Percentiles rank a stretch among this genome's conserved stretches.
Conservation (phyloP, 2,329 filamentous ascomycete species). For the Dendrostoma leiphaemia region DNA sequence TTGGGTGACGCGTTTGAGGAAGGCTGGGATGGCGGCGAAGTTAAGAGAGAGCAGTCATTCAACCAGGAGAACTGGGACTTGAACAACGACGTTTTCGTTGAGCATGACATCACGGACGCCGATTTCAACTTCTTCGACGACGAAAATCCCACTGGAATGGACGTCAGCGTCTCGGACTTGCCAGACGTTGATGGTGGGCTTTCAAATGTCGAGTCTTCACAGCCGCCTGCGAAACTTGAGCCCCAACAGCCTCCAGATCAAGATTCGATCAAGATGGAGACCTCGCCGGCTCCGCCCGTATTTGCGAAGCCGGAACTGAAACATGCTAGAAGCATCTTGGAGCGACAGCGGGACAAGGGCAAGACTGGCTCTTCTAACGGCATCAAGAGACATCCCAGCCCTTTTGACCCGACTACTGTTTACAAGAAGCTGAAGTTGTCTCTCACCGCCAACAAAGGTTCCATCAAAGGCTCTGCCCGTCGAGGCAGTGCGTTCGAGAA, state of each 20-base stretch:
- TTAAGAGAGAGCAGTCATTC: slow-evolving; percentile 46
- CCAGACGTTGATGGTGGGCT: slow-evolving; percentile 25
- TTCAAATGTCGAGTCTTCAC: slow-evolving; percentile 11
- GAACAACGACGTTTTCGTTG: slow-evolving; percentile 68
- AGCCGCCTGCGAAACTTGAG: slow-evolving; percentile 20
- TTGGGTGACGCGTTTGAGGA: slow-evolving; percentile 31
- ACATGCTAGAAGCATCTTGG: slow-evolving; percentile 54
- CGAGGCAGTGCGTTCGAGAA: slow-evolving; percentile 52
- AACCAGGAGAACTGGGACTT: slow-evolving; percentile 61
- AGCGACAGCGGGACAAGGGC: slow-evolving; percentile 26
- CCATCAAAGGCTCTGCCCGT: slow-evolving; percentile 26
- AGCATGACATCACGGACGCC: slow-evolving; percentile 74
- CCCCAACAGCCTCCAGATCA: slow-evolving; percentile 20
- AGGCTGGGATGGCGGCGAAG: slow-evolving; percentile 41
- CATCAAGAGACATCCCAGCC: slow-evolving; percentile 53
- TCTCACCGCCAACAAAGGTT: slow-evolving; percentile 27
- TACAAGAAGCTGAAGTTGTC: slow-evolving; percentile 57
- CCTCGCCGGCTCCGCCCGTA: slow-evolving; percentile 28
- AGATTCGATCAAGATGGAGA: slow-evolving; percentile 12
- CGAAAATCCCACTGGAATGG: slow-evolving; percentile 39
- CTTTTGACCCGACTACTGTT: slow-evolving; percentile 56
- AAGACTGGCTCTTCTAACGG: slow-evolving; percentile 28
- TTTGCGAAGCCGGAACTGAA: slow-evolving; percentile 61
- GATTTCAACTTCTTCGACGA: slow-evolving; percentile 85
- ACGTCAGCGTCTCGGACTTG: slow-evolving; percentile 34